These are phyloP conservation scores for Calocybe cyanea DNA, from an alignment of 768 basidiomycete genomes.

Conservation along the genomic window DNA sequence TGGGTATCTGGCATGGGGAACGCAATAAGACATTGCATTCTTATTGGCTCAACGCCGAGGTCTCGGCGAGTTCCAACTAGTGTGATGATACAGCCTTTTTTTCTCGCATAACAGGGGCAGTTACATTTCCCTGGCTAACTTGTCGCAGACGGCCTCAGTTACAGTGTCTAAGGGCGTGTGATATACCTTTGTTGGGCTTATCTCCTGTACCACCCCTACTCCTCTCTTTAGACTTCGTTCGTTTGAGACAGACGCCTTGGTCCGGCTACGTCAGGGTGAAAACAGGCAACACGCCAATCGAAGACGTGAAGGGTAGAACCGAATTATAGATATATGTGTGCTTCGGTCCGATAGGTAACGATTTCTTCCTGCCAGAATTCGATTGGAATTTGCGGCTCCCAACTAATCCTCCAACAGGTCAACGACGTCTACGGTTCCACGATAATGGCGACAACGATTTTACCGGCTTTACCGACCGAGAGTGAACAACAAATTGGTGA, in stretches of 20 bases:
- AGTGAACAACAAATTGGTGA: not conserved
- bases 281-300: conserved; percentile 1
- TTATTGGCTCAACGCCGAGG: not conserved
- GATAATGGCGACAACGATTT: not conserved
- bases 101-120: too few relatives aligned
- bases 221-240: too few relatives aligned
- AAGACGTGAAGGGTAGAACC: not conserved
- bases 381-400: too few relatives aligned
- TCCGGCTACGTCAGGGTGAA: not conserved
- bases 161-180: not conserved
- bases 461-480: not conserved
- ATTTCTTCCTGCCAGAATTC: not conserved
- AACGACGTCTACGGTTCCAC: not conserved
- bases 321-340: conserved; percentile 1
- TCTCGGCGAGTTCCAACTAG: too few relatives aligned
- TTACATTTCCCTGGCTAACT: too few relatives aligned
- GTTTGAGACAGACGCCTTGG: too few relatives aligned
- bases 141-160: too few relatives aligned
- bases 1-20: conserved; percentile 1
- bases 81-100: too few relatives aligned
- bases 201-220: not conserved
- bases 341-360: not conserved
- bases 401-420: too few relatives aligned
- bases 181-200: not conserved
- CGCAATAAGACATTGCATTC: not conserved